A percentile compares a stretch with the other conserved stretches of the same genome.
Evolutionary conservation across 345 rosid species (phyloP).

Genomic region (Iberis pinnata): DNA sequence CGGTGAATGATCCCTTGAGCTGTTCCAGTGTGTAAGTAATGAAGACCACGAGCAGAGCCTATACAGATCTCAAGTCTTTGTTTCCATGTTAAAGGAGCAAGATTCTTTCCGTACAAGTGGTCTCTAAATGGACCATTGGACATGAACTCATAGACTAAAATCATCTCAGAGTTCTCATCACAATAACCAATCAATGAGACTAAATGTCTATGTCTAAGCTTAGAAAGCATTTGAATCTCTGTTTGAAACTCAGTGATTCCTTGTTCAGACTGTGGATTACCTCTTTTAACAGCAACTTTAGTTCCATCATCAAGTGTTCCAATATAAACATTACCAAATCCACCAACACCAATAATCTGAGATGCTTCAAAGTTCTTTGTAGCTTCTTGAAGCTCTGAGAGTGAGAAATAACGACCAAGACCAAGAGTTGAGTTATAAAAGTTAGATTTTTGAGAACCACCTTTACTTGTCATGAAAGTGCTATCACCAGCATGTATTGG

Average conservation of each 20-base stretch:
- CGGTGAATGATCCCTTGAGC: constrained; percentile 88
- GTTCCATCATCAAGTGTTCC: constrained; percentile 58
- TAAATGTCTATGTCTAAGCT: constrained; percentile 76
- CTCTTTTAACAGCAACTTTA: constrained; percentile 75
- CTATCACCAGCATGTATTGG: constrained; percentile 63
- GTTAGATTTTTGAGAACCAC: constrained; percentile 52
- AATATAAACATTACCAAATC: constrained; percentile 74
- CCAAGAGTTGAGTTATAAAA: constrained; percentile 51
- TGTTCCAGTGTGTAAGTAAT: constrained; percentile 80
- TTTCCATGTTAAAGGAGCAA: constrained; percentile 65
- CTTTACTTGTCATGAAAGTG: constrained; percentile 63
- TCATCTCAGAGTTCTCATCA: constrained; percentile 72
- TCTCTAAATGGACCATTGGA: constrained; percentile 72
- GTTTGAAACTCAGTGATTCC: constrained; percentile 81
- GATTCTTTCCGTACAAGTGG: constrained; percentile 61
- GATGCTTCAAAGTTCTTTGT: constrained; percentile 58
- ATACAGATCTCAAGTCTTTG: constrained; percentile 70
- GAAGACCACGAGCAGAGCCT: constrained; percentile 77
- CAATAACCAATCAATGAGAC: constrained; percentile 80
- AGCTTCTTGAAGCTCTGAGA: constrained; percentile 67
- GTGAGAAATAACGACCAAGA: constrained; percentile 59
- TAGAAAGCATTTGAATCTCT: constrained; percentile 80
- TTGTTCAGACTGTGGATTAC: constrained; percentile 83
- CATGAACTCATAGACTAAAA: constrained; percentile 79
- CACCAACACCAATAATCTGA: constrained; percentile 67